Percentiles rank a stretch among this genome's conserved stretches.
Evolutionary conservation across 176 grass and related monocot species (phyloP).

Genomic region (Oropetium thomaeum): DNA sequence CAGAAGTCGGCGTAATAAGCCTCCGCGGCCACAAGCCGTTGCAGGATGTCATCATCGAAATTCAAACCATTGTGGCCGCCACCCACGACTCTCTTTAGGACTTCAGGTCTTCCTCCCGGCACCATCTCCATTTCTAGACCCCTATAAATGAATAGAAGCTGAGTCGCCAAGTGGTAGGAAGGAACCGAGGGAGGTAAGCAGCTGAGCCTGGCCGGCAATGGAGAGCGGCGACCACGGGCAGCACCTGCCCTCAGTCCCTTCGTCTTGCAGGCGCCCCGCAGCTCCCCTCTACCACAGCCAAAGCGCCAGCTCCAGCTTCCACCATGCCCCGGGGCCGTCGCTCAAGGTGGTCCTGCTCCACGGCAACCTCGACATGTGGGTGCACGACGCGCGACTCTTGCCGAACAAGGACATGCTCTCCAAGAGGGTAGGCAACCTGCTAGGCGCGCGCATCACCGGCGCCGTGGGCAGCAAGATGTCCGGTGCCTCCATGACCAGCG

Average conservation of each 20-base stretch:
- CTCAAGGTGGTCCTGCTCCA: slow-evolving; percentile 86
- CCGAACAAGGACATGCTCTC: slow-evolving; percentile 90
- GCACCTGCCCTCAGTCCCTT: slow-evolving; percentile 17
- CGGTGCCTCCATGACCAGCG: slow-evolving; percentile 56
- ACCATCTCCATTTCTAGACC: too few species aligned
- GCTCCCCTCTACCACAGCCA: slow-evolving; percentile 25
- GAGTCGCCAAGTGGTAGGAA: too few species aligned
- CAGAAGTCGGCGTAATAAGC: too few species aligned
- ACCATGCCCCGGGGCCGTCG: slow-evolving; percentile 26
- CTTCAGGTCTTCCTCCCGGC: too few species aligned
- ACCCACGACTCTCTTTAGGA: too few species aligned
- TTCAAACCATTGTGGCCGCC: too few species aligned
- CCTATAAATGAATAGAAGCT: too few species aligned
- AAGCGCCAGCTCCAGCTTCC: slow-evolving; percentile 34
- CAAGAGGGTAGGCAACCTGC: slow-evolving; percentile 54
- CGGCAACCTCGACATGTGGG: slow-evolving; percentile 73
- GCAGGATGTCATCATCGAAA: too few species aligned
- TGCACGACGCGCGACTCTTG: slow-evolving; percentile 54
- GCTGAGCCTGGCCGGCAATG: slow-evolving; percentile 32
- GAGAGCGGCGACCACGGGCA: slow-evolving; percentile 32
- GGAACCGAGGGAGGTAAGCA: neutral
- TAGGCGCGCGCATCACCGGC: slow-evolving; percentile 42
- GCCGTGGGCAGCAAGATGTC: slow-evolving; percentile 44
- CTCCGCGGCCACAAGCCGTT: too few species aligned
- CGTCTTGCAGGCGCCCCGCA: slow-evolving; percentile 22